Evolutionary conservation across 2,329 filamentous ascomycete genomes (phyloP), one percentile per base, ranked within the genome.

Genomic region (Acrocalymma vagum): DNA sequence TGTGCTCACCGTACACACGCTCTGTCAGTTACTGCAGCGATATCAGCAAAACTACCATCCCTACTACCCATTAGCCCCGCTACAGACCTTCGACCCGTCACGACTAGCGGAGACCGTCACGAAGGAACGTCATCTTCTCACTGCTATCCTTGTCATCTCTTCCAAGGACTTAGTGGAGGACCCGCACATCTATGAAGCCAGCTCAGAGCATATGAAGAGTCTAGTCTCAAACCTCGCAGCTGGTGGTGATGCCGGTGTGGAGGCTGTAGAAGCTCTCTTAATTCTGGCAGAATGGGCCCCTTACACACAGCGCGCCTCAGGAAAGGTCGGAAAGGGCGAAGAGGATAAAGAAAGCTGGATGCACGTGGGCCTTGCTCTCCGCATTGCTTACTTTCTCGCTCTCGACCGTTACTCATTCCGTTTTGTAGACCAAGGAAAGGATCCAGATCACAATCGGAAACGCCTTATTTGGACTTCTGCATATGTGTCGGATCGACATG

Each of bases 321-420:
- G 82, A 21, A 76, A 80, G 17, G 83, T 89, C 14, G 86, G 86
- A 0, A 78, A 85, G 39, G 86, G 86, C 7, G 86, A 89, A 62
- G 86, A 89, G 60, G 86, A 90, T 54, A 79, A 86, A 29, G 85
- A 86, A 20, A 85, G 85, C 0, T 90, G 86, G 86, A 89, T 89
- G 85, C 83, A 88, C 54, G 84, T 88, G 5, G 86, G 86, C 2
- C 78, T 86, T 14, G 86, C 86, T 3, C 70, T 90, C 6, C 78
- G 86, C 6, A 80, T 87, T 3, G 86, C 82, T 0, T 89, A 89
- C 60, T 86, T 86, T 34, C 79, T 88, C 11, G 82, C 83, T 1
- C 73, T 90, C 13, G 86, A 90, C 59, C 78, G 83, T 44, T 87
- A 85, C 14, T 83, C 84, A 0, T 84, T 89, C 53, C 76, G 82